Evolutionary conservation across 306 rosid genomes (phyloP), one percentile per base, ranked within the genome.

Genomic region (Corylus avellana): DNA sequence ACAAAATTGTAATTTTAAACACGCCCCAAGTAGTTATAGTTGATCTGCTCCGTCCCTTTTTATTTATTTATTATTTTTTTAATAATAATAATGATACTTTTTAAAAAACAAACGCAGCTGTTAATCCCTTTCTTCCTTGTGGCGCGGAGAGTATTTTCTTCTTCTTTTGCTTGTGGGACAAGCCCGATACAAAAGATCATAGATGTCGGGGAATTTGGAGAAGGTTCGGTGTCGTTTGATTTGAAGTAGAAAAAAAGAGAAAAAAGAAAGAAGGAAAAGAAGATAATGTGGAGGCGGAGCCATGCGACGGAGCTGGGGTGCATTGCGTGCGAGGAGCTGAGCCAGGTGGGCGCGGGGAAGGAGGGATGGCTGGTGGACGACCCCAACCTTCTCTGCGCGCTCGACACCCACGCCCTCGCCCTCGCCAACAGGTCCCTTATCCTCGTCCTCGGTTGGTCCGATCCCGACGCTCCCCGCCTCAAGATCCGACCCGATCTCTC

Each of bases 351-450:
- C 17, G 94, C 99, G 18, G 99, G 99, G 0, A 93, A 90, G 64
- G 93, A 88, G 12, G 89, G 92, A 35, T 95, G 99, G 99, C 92
- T 92, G 5, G 90, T 91, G 10, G 88, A 91, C 79, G 90, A 84
- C 72, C 94, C 96, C 42, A 84, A 84, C 56, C 88, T 95, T 46
- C 87, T 87, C 49, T 86, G 94, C 79, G 98, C 99, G 53, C 88
- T 95, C 85, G 99, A 93, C 83, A 87, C 90, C 5, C 96, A 91
- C 77, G 85, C 93, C 4, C 79, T 95, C 7, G 96, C 97, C 27
- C 84, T 95, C 37, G 98, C 96, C 18, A 87, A 89, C 72, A 91
- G 94, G 48, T 83, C 88, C 78, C 73, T 85, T 32, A 87, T 95
- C 49, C 87, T 95, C 57, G 83, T 90, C 48, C 87, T 93, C 72